Evolutionary conservation across 495 filamentous ascomycete species (phyloP).

Genomic region (Penicillium antarcticum): DNA sequence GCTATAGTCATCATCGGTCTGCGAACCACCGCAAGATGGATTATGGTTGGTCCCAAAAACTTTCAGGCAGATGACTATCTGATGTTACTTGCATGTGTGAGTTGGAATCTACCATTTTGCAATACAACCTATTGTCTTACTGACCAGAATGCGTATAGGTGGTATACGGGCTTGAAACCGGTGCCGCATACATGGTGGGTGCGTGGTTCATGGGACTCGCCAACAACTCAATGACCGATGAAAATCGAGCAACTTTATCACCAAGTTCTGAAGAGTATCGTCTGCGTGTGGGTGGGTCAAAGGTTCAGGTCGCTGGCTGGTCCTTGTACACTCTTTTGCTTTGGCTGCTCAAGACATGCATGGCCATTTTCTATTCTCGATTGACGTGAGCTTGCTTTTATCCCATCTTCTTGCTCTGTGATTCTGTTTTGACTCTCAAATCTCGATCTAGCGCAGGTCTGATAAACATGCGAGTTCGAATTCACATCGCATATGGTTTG

Average conservation of each 20-base stretch:
- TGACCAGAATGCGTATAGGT: conserved; percentile 23
- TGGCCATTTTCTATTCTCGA: conserved; percentile 59
- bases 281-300: conserved; percentile 52
- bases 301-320: conserved; percentile 56
- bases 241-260: conserved; percentile 38
- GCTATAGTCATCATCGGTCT: conserved; percentile 48
- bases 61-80: conserved; percentile 58
- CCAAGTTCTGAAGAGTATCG: conserved; percentile 44
- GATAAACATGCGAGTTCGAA: conserved; percentile 44
- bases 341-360: conserved; percentile 57
- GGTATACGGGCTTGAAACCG: conserved; percentile 40
- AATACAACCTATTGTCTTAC: neutral
- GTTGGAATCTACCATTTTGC: conserved; percentile 6
- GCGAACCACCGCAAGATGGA: conserved; percentile 48
- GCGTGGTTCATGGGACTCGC: conserved; percentile 47
- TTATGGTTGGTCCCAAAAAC: conserved; percentile 45
- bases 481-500: conserved; percentile 51
- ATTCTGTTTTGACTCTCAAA: conserved; percentile 3
- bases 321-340: conserved; percentile 54
- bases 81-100: conserved; percentile 54
- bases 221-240: conserved; percentile 54
- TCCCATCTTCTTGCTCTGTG: neutral
- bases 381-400: conserved; percentile 46
- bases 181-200: conserved; percentile 45
- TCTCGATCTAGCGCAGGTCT: conserved; percentile 37